Evolutionary conservation across 164 flowering plant species (phyloP).

Genomic region (Euptelea pleiosperma): DNA sequence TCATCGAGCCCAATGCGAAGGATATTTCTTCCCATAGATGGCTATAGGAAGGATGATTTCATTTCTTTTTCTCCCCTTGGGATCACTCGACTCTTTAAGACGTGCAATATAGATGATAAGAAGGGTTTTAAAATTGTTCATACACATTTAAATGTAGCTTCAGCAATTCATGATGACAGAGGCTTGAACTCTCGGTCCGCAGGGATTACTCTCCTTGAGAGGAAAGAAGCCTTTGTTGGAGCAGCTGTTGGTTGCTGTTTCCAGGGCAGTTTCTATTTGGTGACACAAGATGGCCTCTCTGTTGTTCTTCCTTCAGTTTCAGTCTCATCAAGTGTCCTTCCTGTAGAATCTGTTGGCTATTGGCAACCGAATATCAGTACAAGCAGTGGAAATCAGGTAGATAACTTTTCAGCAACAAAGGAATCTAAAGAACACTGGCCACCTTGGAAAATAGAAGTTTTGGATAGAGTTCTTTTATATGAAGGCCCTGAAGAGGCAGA

Average conservation of each 20-base stretch:
- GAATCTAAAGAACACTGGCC: constrained; percentile 30
- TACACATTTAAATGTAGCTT: constrained; percentile 35
- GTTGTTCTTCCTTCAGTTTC: constrained; percentile 79
- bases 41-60: constrained; percentile 42
- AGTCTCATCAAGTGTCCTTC: constrained; percentile 41
- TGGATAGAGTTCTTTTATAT: constrained; percentile 75
- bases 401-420: constrained; percentile 20
- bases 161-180: constrained; percentile 45
- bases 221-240: constrained; percentile 35
- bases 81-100: constrained; percentile 54
- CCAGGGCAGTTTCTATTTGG: constrained; percentile 79
- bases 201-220: constrained; percentile 21
- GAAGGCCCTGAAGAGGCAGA: constrained; percentile 89
- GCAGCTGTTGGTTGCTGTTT: constrained; percentile 75
- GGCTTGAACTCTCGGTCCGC: constrained; percentile 22
- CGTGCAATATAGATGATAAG: constrained; percentile 16
- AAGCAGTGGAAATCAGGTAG: constrained; percentile 19
- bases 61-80: constrained; percentile 76
- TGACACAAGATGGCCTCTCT: constrained; percentile 60
- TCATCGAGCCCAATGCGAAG: constrained; percentile 37
- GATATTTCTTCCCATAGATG: constrained; percentile 54
- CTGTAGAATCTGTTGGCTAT: constrained; percentile 51
- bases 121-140: constrained; percentile 49
- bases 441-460: constrained; percentile 72
- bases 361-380: constrained; percentile 22